A percentile compares a stretch with the other conserved stretches of the same genome.
These are phyloP conservation scores for Aspergillus novofumigatus DNA, from an alignment of 2,329 filamentous ascomycete species.

Conservation along the genomic window DNA sequence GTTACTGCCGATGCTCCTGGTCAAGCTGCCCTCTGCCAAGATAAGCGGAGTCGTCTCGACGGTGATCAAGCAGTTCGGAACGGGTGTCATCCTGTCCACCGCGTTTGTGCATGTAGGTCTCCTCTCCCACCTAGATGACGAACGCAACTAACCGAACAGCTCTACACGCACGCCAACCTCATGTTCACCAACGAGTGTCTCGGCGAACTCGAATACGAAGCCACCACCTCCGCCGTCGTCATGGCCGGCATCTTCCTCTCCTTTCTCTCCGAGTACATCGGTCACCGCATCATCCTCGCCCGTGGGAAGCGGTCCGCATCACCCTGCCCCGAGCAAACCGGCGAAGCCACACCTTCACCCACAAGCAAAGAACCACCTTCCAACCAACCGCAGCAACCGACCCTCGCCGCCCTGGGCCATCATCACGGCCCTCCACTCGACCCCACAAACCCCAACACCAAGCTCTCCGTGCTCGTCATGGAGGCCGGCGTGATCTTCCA, in stretches of 20 bases:
- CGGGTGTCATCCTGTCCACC: conserved; percentile 38
- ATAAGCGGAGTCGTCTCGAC: conserved; percentile 51
- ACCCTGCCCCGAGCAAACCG: neutral
- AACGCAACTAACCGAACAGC: conserved; percentile 39
- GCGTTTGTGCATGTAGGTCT: conserved; percentile 37
- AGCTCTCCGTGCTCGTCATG: conserved; percentile 63
- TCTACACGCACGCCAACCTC: conserved; percentile 67
- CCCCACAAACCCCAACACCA: conserved; percentile 38
- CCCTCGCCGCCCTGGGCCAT: conserved; percentile 28
- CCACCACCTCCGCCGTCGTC: conserved; percentile 64
- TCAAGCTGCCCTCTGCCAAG: conserved; percentile 50
- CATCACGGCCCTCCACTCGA: conserved; percentile 28
- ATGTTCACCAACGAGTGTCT: conserved; percentile 71
- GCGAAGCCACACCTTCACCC: neutral
- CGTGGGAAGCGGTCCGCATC: conserved; percentile 13
- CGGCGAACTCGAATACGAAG: conserved; percentile 63
- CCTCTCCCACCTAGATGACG: neutral
- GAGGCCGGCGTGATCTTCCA: conserved; percentile 74
- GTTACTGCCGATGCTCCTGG: conserved; percentile 62
- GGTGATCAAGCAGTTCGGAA: conserved; percentile 59
- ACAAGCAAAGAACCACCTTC: conserved; percentile 1
- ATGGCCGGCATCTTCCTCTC: conserved; percentile 72
- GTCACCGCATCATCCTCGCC: conserved; percentile 53
- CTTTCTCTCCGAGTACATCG: conserved; percentile 66
- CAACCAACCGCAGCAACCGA: conserved; percentile 1